These are phyloP conservation scores for Trametes gibbosa DNA, from an alignment of 768 basidiomycete species.

Conservation along the genomic window DNA sequence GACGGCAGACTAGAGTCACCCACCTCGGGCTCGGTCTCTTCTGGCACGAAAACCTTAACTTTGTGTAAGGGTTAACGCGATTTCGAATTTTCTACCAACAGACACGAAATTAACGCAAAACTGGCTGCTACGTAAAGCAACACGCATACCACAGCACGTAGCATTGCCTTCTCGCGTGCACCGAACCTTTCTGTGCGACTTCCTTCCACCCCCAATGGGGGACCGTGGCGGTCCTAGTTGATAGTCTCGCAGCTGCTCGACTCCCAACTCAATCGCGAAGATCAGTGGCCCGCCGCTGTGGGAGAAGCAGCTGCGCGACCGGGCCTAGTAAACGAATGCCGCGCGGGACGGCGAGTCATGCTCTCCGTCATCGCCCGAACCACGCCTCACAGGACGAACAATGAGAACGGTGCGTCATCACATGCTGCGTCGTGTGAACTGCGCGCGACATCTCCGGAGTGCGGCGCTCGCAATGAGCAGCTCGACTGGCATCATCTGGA, in stretches of 20 bases:
- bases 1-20: too few relatives aligned
- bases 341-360: neutral
- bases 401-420: constrained; percentile 4
- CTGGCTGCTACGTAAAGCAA: constrained; percentile 1
- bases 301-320: neutral
- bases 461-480: neutral
- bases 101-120: neutral
- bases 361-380: constrained; percentile 1
- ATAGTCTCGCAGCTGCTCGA: neutral
- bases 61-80: neutral
- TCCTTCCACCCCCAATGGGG: neutral
- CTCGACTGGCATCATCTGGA: neutral
- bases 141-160: neutral
- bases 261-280: neutral
- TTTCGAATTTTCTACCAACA: neutral
- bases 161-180: constrained; percentile 11
- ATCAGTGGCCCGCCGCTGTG: constrained; percentile 1
- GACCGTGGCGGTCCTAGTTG: constrained; percentile 2
- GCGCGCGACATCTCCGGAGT: neutral
- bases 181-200: neutral
- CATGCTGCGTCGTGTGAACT: constrained; percentile 10
- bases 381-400: neutral
- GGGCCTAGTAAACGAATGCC: neutral
- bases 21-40: neutral
- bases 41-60: neutral